Evolutionary conservation across 2,329 filamentous ascomycete genomes (phyloP).

Genomic region (Aspergillus ibericus): DNA sequence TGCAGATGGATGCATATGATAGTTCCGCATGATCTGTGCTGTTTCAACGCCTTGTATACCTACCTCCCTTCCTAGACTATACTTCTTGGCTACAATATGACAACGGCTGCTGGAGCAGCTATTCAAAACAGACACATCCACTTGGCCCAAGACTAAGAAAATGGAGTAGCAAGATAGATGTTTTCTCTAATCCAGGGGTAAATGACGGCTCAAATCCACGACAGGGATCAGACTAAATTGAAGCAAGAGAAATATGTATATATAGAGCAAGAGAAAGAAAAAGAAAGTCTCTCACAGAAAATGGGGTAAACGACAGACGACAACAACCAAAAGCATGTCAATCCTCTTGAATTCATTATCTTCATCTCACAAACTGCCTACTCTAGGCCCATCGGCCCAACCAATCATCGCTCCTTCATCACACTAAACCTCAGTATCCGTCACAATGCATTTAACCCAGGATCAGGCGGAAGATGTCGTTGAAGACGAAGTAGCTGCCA

Average conservation of each 20-base stretch:
- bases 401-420: not conserved
- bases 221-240: not conserved
- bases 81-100: not conserved
- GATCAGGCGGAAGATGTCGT: conserved; percentile 92
- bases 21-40: not conserved
- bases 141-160: not conserved
- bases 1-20: not conserved
- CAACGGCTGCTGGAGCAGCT: not conserved
- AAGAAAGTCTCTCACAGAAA: not conserved
- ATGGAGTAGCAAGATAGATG: not conserved
- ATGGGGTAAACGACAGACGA: not conserved
- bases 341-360: conserved; percentile 17
- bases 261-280: not conserved
- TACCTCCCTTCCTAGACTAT: not conserved
- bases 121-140: not conserved
- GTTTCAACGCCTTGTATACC: not conserved
- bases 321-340: not conserved
- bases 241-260: not conserved
- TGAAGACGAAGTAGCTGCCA: conserved; percentile 81
- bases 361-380: conserved; percentile 11
- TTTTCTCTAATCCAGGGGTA: not conserved
- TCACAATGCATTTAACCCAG: not conserved
- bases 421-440: not conserved
- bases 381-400: not conserved
- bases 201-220: not conserved